Percentiles rank a stretch among this genome's conserved stretches.
These are phyloP conservation scores for Hondaea fermentalgiana DNA, from an alignment of 108 stramenopile genomes.

Conservation along the genomic window DNA sequence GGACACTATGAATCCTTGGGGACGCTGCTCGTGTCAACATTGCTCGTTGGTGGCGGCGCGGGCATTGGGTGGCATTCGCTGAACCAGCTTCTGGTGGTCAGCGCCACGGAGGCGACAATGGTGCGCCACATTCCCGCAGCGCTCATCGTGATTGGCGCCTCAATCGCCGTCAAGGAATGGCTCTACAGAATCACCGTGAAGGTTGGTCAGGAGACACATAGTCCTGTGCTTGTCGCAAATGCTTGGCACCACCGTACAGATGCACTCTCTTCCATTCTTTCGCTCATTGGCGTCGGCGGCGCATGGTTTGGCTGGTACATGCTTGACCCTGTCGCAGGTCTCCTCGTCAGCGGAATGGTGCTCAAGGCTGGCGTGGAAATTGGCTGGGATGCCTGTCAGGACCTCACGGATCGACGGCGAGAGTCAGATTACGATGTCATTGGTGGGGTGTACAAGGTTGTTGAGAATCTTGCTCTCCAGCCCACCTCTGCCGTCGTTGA, in stretches of 20 bases:
- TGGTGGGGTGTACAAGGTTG: neutral
- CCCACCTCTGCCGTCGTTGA: neutral
- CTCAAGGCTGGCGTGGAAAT: conserved; percentile 76
- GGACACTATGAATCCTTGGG: conserved; percentile 90
- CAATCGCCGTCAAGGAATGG: conserved; percentile 84
- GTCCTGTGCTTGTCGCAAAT: conserved; percentile 88
- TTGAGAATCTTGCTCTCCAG: neutral
- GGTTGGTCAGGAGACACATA: conserved; percentile 71
- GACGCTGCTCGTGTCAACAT: conserved; percentile 71
- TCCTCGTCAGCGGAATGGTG: conserved; percentile 89
- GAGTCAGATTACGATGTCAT: neutral
- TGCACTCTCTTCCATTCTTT: conserved; percentile 80
- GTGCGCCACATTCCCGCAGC: conserved; percentile 44
- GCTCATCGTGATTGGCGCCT: conserved; percentile 66
- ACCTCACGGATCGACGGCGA: conserved; percentile 59
- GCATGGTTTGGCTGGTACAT: conserved; percentile 64
- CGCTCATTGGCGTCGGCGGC: conserved; percentile 69
- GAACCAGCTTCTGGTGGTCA: conserved; percentile 45
- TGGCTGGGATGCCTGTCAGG: conserved; percentile 64
- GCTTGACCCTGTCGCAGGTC: conserved; percentile 80
- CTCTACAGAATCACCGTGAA: conserved; percentile 68
- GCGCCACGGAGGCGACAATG: conserved; percentile 5
- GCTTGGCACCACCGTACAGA: conserved; percentile 96
- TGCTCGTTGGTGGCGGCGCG: conserved; percentile 73
- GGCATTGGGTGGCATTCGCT: conserved; percentile 69